Base-by-base conservation (phyloP, 2,329 filamentous ascomycete species). In the Capronia coronata region DNA sequence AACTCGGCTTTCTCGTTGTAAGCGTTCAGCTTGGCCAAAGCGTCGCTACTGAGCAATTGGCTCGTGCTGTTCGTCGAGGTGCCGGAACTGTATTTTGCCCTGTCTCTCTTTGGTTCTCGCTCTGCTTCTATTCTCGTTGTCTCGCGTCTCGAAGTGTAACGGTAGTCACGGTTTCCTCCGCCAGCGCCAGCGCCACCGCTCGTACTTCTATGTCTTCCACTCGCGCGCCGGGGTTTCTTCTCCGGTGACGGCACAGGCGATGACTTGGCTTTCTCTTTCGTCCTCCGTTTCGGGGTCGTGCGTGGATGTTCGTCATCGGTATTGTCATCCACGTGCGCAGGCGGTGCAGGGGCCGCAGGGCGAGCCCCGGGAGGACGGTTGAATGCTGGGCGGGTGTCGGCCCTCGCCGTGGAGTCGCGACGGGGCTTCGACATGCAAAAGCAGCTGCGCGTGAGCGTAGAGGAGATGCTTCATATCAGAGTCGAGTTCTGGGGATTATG, bases 11-110 rank as follows among this genome's bases (percentile, higher is more conserved):
- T 75, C 21, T 75, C 72, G 65, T 86, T 83, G 46, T 78, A 68
- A 43, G 78, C 73, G 59, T 87, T 77, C 40, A 90, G 67, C 61
- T 81, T 79, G 10, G 82, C 82, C 42, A 90, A 67, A 3, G 83
- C 80, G 59, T 80, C 77, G 2, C 63, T 52, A 67, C 71, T 65
- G 61, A 80, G 60, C 11, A 73, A 52, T 52, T 68, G 65, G 1
- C 67, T 68, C 7, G 63, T 64, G 54, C 69, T 72, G 54, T 67
- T 69, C 4, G 68, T 65, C 13, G 70, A 73, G 0, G 63, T 65
- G 39, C 68, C 70, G 37, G 59, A 63, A 66, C 67, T 59, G 69
- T 72, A 52, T 56, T 61, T 56, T 55, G 59, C 51, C 44, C 50
- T n/a, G 34, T 49, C 38, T 52, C 54, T 52, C 56, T 48, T 45